Conservation (phyloP, 2,329 filamentous ascomycete genomes). For the Dendryphion nanum region DNA sequence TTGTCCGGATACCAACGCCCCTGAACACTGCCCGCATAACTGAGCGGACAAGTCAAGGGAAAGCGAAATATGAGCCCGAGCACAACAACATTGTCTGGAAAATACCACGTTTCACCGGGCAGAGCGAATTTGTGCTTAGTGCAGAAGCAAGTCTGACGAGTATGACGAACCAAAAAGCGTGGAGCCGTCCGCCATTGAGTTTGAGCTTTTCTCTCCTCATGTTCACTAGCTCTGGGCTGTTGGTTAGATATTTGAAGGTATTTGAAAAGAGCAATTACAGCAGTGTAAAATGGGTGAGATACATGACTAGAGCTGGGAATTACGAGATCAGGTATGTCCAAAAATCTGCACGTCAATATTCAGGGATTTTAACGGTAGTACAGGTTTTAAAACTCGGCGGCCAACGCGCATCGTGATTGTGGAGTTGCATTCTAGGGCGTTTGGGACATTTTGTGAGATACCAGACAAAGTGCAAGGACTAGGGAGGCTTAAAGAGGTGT, state of each 20-base stretch:
- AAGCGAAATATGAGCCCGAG: conserved; percentile 96
- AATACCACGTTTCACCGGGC: conserved; percentile 97
- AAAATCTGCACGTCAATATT: not conserved
- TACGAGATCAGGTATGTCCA: conserved; percentile 81
- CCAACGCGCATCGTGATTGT: not conserved
- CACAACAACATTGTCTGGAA: conserved; percentile 99
- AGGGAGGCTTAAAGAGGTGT: too few relatives aligned
- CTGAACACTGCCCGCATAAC: conserved; percentile 94
- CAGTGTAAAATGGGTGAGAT: conserved; percentile 98
- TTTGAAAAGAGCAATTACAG: conserved; percentile 99
- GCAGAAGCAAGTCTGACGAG: conserved; percentile 90
- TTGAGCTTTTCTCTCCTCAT: conserved; percentile 92
- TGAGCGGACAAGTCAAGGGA: conserved; percentile 90
- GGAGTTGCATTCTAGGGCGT: conserved; percentile 25
- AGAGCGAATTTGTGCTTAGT: conserved; percentile 91
- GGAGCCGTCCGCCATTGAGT: conserved; percentile 89
- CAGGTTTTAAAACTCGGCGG: conserved; percentile 1
- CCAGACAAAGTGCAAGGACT: too few relatives aligned
- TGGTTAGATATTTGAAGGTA: conserved; percentile 95
- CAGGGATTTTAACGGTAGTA: not conserved
- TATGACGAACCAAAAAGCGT: conserved; percentile 98
- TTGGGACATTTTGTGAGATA: too few relatives aligned
- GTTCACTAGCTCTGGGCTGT: conserved; percentile 92
- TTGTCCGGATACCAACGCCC: conserved; percentile 91
- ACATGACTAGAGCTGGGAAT: conserved; percentile 96